These are phyloP conservation scores for Salix brachista DNA, from an alignment of 345 rosid genomes.

Conservation along the genomic window DNA sequence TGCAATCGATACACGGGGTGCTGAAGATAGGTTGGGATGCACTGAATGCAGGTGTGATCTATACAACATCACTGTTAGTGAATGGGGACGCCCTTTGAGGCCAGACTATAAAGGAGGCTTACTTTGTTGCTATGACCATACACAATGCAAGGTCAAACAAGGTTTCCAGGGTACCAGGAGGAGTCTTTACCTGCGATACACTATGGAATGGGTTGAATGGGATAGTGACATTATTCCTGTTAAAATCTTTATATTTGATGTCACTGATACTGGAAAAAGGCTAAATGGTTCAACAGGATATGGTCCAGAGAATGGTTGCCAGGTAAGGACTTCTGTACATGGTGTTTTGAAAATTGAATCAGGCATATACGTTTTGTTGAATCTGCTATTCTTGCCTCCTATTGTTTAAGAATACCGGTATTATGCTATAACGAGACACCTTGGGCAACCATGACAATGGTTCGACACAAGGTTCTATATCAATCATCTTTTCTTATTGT, in stretches of 20 bases:
- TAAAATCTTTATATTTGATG: slow-evolving; percentile 62
- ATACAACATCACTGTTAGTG: slow-evolving; percentile 61
- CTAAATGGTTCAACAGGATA: slow-evolving; percentile 33
- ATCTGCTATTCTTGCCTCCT: neutral
- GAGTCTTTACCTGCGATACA: slow-evolving; percentile 57
- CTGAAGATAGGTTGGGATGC: slow-evolving; percentile 65
- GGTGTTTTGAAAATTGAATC: neutral
- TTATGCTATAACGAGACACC: too few relatives aligned
- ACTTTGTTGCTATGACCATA: slow-evolving; percentile 57
- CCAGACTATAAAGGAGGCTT: slow-evolving; percentile 72
- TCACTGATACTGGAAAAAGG: slow-evolving; percentile 61
- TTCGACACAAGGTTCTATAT: too few relatives aligned
- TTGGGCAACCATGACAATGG: too few relatives aligned
- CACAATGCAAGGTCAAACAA: slow-evolving; percentile 52
- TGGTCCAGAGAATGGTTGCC: slow-evolving; percentile 49
- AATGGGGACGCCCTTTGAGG: slow-evolving; percentile 39
- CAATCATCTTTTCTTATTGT: too few relatives aligned
- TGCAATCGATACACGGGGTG: slow-evolving; percentile 85
- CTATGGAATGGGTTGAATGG: slow-evolving; percentile 71
- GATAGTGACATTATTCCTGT: slow-evolving; percentile 55
- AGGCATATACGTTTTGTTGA: neutral
- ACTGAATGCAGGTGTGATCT: slow-evolving; percentile 71
- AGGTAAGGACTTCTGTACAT: slow-evolving; percentile 29
- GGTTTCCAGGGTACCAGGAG: slow-evolving; percentile 51
- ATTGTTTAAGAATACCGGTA: too few relatives aligned